Conservation (phyloP, 2,329 filamentous ascomycete species). For the Pestalotiopsis sp. region DNA sequence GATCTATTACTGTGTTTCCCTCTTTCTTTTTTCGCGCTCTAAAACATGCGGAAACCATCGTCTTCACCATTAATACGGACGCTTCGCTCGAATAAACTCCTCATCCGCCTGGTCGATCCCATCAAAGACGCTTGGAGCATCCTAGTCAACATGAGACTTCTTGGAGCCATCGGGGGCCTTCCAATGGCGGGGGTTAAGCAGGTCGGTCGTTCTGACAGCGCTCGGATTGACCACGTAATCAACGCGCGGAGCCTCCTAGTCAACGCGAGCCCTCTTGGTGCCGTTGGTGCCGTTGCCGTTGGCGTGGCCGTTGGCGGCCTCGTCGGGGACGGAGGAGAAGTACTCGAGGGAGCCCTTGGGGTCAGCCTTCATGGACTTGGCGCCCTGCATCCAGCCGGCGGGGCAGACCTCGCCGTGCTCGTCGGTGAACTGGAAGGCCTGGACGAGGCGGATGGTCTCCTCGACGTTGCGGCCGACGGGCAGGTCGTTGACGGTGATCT, state of each 20-base stretch:
- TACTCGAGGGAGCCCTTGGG: constrained; percentile 52
- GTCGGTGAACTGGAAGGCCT: constrained; percentile 81
- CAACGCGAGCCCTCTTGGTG: constrained; percentile 21
- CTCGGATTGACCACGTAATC: not conserved
- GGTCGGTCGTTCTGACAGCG: too few species aligned
- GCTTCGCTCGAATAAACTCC: not conserved
- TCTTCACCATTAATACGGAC: not conserved
- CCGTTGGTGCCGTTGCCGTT: constrained; percentile 36
- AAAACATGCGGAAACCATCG: not conserved
- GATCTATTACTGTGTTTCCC: not conserved
- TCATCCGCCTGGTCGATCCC: too few species aligned
- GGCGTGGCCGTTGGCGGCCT: constrained; percentile 27
- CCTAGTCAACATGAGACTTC: not conserved
- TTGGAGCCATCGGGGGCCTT: too few species aligned
- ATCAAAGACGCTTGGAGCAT: not conserved
- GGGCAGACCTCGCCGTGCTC: constrained; percentile 77
- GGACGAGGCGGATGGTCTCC: constrained; percentile 64
- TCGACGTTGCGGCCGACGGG: constrained; percentile 65
- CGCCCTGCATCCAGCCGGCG: constrained; percentile 48
- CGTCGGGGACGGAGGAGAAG: constrained; percentile 28
- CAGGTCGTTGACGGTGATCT: constrained; percentile 67
- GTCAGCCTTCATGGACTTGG: constrained; percentile 51
- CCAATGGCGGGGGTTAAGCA: too few species aligned
- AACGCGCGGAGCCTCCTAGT: constrained; percentile 13
- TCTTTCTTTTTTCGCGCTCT: not conserved